Evolutionary conservation across 345 rosid genomes (phyloP).

Genomic region (Passiflora organensis): DNA sequence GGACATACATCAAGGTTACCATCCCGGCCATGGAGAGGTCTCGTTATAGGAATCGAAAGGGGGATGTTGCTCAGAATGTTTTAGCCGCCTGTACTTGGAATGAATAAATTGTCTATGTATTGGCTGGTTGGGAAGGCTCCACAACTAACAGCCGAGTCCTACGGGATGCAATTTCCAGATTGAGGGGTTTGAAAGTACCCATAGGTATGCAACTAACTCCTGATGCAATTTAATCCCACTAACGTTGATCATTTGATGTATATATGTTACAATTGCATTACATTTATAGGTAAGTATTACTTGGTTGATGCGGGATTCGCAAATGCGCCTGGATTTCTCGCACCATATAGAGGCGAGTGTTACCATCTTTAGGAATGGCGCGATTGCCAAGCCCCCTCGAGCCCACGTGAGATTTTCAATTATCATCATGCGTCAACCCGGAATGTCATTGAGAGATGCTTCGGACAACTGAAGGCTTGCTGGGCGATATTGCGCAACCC

Average conservation of each 20-base stretch:
- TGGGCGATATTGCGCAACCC: too few species aligned
- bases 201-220: background rate
- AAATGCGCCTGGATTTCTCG: conserved; percentile 60
- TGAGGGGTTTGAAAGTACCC: too few species aligned
- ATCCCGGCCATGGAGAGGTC: conserved; percentile 73
- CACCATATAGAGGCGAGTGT: conserved; percentile 65
- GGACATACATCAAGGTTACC: conserved; percentile 67
- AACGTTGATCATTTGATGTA: too few species aligned
- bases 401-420: conserved; percentile 61
- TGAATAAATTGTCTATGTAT: conserved; percentile 62
- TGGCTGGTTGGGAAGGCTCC: conserved; percentile 89
- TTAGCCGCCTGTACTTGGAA: conserved; percentile 82
- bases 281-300: conserved; percentile 76
- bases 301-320: conserved; percentile 61
- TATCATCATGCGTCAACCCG: conserved; percentile 61
- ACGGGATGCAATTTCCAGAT: conserved; percentile 40
- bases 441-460: conserved; percentile 44
- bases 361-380: conserved; percentile 47
- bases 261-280: too few species aligned
- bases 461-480: conserved; percentile 53
- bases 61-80: conserved; percentile 58
- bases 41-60: conserved; percentile 63
- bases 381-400: conserved; percentile 64
- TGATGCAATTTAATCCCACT: conserved; percentile 12
- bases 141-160: conserved; percentile 61